Conservation (phyloP, 106 monocot species). For the Cymbidium sinense region DNA sequence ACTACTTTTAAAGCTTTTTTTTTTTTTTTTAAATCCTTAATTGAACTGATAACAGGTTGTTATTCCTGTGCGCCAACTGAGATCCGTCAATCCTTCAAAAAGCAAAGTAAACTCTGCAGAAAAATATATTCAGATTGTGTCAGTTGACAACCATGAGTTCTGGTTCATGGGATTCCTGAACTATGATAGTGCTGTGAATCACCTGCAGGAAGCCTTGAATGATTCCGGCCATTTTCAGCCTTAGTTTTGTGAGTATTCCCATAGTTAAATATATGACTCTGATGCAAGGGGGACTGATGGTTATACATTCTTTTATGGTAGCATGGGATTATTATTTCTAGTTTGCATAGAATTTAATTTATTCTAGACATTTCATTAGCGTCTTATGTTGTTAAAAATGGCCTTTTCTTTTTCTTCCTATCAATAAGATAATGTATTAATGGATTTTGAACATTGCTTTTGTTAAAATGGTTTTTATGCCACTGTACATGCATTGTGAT, state of each 20-base stretch:
- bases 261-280: neutral
- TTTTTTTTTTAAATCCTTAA: neutral
- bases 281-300: too few relatives aligned
- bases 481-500: slow-evolving; percentile 3
- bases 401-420: neutral
- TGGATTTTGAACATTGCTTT: neutral
- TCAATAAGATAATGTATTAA: neutral
- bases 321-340: neutral
- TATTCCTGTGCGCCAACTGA: slow-evolving; percentile 70
- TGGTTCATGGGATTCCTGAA: slow-evolving; percentile 94
- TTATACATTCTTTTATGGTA: neutral
- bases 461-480: neutral
- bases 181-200: slow-evolving; percentile 66
- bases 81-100: slow-evolving; percentile 51
- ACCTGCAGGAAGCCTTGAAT: slow-evolving; percentile 45
- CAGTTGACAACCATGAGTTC: slow-evolving; percentile 82
- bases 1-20: neutral
- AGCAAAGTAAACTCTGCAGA: slow-evolving; percentile 73
- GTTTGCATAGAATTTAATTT: neutral
- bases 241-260: neutral
- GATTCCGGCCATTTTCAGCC: slow-evolving; percentile 1
- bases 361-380: neutral
- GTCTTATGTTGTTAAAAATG: neutral
- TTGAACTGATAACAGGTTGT: slow-evolving; percentile 45
- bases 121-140: slow-evolving; percentile 84